Percentiles rank a stretch among this genome's conserved stretches.
These are phyloP conservation scores for Cadophora gregata DNA, from an alignment of 2,329 filamentous ascomycete genomes.

Conservation along the genomic window DNA sequence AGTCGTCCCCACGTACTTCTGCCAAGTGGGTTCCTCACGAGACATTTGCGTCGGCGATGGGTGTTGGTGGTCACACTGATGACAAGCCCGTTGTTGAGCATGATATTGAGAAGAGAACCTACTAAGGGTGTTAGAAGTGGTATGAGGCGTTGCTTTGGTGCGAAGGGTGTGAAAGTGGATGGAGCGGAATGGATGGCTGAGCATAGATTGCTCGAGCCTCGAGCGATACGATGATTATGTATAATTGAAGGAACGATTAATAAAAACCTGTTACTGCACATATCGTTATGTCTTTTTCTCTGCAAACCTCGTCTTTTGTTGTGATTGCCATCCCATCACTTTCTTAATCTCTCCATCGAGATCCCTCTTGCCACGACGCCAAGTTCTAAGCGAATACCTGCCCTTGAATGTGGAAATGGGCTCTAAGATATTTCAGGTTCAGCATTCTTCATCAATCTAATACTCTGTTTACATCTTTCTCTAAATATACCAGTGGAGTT, in stretches of 20 bases:
- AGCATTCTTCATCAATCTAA: too few species aligned
- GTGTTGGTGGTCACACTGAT: slow-evolving; percentile 5
- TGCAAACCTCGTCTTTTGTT: background rate
- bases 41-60: slow-evolving; percentile 39
- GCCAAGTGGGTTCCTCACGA: slow-evolving; percentile 42
- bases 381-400: too few species aligned
- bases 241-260: slow-evolving; percentile 16
- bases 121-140: background rate
- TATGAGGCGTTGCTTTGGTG: background rate
- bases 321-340: too few species aligned
- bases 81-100: slow-evolving; percentile 18
- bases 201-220: slow-evolving; percentile 3
- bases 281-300: background rate
- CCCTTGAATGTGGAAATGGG: too few species aligned
- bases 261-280: background rate
- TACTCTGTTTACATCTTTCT: too few species aligned
- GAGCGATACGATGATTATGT: slow-evolving; percentile 8
- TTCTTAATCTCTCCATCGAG: background rate
- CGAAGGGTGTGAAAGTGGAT: background rate
- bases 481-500: too few species aligned
- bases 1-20: slow-evolving; percentile 50
- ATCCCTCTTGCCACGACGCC: too few species aligned
- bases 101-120: slow-evolving; percentile 20
- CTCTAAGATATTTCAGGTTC: too few species aligned
- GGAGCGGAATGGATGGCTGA: background rate